phyloP scores from a whole-genome alignment of 1,284 basidiomycete species.

The Thelephora terrestris region DNA sequence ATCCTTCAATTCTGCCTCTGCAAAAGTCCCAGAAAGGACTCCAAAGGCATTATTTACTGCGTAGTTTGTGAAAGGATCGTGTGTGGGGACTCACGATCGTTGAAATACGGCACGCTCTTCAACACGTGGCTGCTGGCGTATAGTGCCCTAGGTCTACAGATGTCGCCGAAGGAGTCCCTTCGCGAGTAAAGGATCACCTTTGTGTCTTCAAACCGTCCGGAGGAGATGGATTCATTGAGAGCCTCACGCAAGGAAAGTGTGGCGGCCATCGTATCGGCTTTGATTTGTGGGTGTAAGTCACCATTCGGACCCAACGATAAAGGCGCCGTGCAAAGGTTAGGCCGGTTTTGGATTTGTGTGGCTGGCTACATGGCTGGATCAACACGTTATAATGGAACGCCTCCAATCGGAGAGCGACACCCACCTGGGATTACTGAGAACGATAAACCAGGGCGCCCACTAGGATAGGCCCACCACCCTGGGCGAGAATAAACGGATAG shows the following conservation, averaged over 20 bases:
- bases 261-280: too few relatives aligned
- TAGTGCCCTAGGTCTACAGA: slow-evolving; percentile 7
- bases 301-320: too few relatives aligned
- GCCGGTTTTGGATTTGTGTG: too few relatives aligned
- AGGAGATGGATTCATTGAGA: slow-evolving; percentile 7
- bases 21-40: neutral
- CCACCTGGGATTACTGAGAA: too few relatives aligned
- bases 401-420: too few relatives aligned
- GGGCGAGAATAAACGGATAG: too few relatives aligned
- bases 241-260: slow-evolving; percentile 3
- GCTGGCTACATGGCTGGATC: too few relatives aligned
- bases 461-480: too few relatives aligned
- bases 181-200: slow-evolving; percentile 12
- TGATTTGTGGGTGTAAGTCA: too few relatives aligned
- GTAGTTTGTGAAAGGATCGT: neutral
- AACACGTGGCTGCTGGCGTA: slow-evolving; percentile 14
- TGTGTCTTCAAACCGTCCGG: slow-evolving; percentile 12
- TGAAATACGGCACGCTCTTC: slow-evolving; percentile 8
- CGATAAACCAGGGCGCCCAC: too few relatives aligned
- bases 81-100: slow-evolving; percentile 7
- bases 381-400: too few relatives aligned
- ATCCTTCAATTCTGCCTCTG: neutral
- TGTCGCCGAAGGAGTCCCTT: slow-evolving; percentile 6
- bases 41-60: neutral
- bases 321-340: too few relatives aligned